Evolutionary conservation across 495 filamentous ascomycete genomes (phyloP).

Genomic region (Neurospora sp.): DNA sequence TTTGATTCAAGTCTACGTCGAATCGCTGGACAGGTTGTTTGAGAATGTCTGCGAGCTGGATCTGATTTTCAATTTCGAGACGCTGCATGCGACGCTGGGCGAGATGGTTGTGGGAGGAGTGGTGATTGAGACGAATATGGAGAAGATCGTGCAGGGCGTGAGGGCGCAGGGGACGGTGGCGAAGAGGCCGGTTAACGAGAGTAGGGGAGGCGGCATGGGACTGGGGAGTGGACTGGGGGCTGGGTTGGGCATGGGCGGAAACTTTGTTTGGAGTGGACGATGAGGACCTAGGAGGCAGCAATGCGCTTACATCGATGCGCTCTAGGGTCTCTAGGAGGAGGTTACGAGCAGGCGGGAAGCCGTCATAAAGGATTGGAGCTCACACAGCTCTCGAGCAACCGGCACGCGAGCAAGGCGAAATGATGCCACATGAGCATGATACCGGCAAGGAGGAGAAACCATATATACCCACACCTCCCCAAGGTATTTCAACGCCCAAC

Average conservation of each 20-base stretch:
- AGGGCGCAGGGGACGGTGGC: constrained; percentile 64
- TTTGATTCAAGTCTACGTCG: constrained; percentile 95
- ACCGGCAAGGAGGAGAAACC: not conserved
- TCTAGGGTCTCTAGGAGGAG: not conserved
- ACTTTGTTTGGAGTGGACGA: constrained; percentile 49
- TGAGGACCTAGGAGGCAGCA: constrained; percentile 8
- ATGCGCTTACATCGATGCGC: not conserved
- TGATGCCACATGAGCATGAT: not conserved
- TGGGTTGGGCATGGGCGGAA: constrained; percentile 43
- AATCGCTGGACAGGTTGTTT: constrained; percentile 86
- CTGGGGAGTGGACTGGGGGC: constrained; percentile 24
- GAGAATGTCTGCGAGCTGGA: constrained; percentile 98
- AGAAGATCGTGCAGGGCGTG: constrained; percentile 79
- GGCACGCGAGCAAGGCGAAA: not conserved
- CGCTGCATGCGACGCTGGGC: constrained; percentile 76
- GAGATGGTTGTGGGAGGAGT: constrained; percentile 97
- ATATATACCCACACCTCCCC: not conserved
- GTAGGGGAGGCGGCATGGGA: constrained; percentile 18
- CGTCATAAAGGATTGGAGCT: not conserved
- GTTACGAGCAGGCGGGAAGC: not conserved
- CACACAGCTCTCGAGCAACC: not conserved
- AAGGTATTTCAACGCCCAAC: not conserved
- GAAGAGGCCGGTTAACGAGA: constrained; percentile 56
- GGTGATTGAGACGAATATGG: constrained; percentile 85
- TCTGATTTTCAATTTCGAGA: constrained; percentile 98